Percentiles rank a stretch among this genome's conserved stretches.
Conservation (phyloP, 1,284 basidiomycete species). For the Fomitopsis pinicola region DNA sequence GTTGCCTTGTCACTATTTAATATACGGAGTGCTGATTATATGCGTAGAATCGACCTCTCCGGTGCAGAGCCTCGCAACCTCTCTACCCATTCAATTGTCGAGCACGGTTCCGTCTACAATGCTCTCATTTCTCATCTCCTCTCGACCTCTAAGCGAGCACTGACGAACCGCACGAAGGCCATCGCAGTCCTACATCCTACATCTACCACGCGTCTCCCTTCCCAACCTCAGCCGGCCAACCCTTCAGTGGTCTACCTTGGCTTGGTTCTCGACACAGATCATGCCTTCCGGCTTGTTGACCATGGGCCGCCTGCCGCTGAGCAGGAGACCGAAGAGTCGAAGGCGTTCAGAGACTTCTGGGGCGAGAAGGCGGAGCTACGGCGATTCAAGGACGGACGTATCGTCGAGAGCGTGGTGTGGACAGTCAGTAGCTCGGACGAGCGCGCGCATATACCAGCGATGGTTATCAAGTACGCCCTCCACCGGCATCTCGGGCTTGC, state of each 20-base stretch:
- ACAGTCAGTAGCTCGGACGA: slow-evolving; percentile 72
- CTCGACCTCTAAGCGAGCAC: slow-evolving; percentile 55
- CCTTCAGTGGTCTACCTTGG: slow-evolving; percentile 61
- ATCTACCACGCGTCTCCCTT: slow-evolving; percentile 40
- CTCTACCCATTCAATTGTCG: slow-evolving; percentile 45
- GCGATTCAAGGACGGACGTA: slow-evolving; percentile 96
- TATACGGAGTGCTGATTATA: slow-evolving; percentile 1
- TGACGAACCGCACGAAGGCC: slow-evolving; percentile 65
- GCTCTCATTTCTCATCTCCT: slow-evolving; percentile 55
- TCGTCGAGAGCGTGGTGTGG: slow-evolving; percentile 95
- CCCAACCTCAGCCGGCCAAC: slow-evolving; percentile 46
- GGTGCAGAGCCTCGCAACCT: slow-evolving; percentile 42
- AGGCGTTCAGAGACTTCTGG: slow-evolving; percentile 85
- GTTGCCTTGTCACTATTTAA: not conserved
- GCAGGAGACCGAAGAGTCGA: slow-evolving; percentile 43
- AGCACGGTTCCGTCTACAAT: slow-evolving; percentile 55
- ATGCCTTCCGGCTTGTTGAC: slow-evolving; percentile 83
- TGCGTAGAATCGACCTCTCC: slow-evolving; percentile 57
- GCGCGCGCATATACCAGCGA: slow-evolving; percentile 72
- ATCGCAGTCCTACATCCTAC: slow-evolving; percentile 54
- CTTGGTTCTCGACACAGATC: slow-evolving; percentile 63
- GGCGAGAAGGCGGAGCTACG: slow-evolving; percentile 89
- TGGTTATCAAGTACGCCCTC: slow-evolving; percentile 76
- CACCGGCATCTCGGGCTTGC: slow-evolving; percentile 68
- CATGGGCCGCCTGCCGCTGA: slow-evolving; percentile 80